Base-by-base conservation (phyloP, 148 eudicot genomes). In the Nyssa sinensis region DNA sequence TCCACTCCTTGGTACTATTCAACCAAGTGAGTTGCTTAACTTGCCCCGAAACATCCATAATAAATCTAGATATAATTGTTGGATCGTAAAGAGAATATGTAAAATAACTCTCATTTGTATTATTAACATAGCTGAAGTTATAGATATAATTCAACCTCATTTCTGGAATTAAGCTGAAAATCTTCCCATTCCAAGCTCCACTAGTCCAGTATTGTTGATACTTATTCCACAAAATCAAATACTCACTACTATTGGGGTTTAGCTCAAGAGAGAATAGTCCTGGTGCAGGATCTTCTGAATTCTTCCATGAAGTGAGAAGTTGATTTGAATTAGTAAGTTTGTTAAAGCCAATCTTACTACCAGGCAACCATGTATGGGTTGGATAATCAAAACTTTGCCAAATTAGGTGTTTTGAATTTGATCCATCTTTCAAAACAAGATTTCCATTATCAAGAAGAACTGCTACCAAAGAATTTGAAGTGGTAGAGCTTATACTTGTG, bases 381-480 rank as follows among this genome's bases (percentile, higher is more conserved):
- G 85, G 88, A 34, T 79, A 13, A 76, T 86, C 79, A 64, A 80
- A 80, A 74, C 89, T 89, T 64, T 86, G 87, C 93, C 88, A 89
- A 33, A 89, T 14, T 27, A 66, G 70, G 2, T 41, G 25, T 0
- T 21, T 62, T 25, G 75, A 64, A 72, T 47, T 67, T 5, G 78
- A 60, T 62, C 76, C 76, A 12, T 81, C 81, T 44, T 7, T 83
- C 64, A 90, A 35, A 62, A 84, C 83, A 12, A 87, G 64, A 51
- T 89, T 84, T 21, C 93, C 91, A 29, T 81, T 74, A 81, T 85
- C 86, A 2, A 24, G 62, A 61, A 90, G 84, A 58, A 82, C 69
- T 12, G 86, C 89, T 13, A 80, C 72, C 1, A 76, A 75, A 55
- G 81, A 64, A 70, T 21, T 74, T 21, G 79, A 73, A 24, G 47